Evolutionary conservation across 2,329 filamentous ascomycete genomes (phyloP), one percentile per base, ranked within the genome.

Genomic region (Rutstroemia sp.): DNA sequence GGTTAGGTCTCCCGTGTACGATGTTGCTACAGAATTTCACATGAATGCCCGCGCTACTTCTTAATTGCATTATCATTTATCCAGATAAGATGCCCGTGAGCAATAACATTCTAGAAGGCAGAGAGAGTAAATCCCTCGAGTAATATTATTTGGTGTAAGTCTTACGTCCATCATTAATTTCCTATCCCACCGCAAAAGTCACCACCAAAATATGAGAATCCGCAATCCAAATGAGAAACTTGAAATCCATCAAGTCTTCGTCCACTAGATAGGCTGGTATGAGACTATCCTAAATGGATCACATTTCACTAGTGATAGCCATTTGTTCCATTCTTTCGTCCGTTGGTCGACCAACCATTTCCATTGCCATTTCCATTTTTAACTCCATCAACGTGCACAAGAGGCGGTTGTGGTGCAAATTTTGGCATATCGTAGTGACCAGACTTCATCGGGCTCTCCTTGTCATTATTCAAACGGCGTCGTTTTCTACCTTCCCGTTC

Each of bases 401-500:
- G 48, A 14, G 38, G 7, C 1, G 42, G 34, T 19, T 44, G 44
- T 23, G 42, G 42, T 34, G 27, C 42, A 19, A 17, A 23, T 25
- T 12, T 23, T 14, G 30, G 19, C 12, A 5, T 17, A 53, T 38
- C 30, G n/a, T 27, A 34, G 27, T 37, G 25, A 17, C n/a, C 42
- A 3, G 21, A 27, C 1, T 30, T 38, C 38, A 19, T 25, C 14
- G 19, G 27, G 16, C 37, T 12, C 25, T 4, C 2, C 17, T n/a
- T 21, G 6, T 34, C 25, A 34, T 21, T 14, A 10, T 23, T 45
- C 4, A 19, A 14, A 27, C 49, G 47, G 25, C 53, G 49, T 14
- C 53, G 41, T 37, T 55, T 59, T 59, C 4, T 56, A 60, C 52
- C 57, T 61, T 49, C 60, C 46, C 34, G 37, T 1, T 55, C 38